Percentiles rank a stretch among this genome's conserved stretches.
Evolutionary conservation across 495 filamentous ascomycete genomes (phyloP).

Genomic region (Talaromyces thailandensis): DNA sequence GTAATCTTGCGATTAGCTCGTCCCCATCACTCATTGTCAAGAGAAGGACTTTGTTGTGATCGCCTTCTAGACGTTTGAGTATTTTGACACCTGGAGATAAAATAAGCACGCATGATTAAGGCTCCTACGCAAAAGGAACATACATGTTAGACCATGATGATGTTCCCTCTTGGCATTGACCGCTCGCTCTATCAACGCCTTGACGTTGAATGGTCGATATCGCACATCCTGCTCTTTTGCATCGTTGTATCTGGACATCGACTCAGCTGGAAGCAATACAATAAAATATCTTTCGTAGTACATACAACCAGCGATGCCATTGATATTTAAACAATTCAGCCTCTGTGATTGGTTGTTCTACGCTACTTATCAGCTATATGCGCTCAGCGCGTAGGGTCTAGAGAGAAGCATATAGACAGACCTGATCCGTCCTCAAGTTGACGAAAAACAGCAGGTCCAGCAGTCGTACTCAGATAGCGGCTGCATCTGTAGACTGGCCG

Average conservation of each 20-base stretch:
- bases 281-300: neutral
- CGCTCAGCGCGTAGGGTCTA: neutral
- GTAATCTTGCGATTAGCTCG: slow-evolving; percentile 19
- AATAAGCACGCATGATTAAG: neutral
- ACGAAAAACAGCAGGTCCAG: neutral
- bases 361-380: neutral
- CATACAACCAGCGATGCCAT: slow-evolving; percentile 4
- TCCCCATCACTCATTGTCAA: slow-evolving; percentile 20
- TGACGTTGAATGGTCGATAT: neutral
- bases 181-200: neutral
- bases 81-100: neutral
- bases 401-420: neutral
- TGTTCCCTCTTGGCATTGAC: neutral
- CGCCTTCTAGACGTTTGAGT: slow-evolving; percentile 22
- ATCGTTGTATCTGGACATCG: neutral
- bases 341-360: slow-evolving; percentile 3
- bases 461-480: neutral
- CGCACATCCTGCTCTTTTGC: neutral
- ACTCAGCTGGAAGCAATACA: neutral
- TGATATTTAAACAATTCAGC: slow-evolving; percentile 3
- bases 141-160: neutral
- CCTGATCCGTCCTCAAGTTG: neutral
- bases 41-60: slow-evolving; percentile 21
- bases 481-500: neutral
- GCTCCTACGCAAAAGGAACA: neutral